Conservation (phyloP, 1,284 basidiomycete species). For the Puccinia novopanici region DNA sequence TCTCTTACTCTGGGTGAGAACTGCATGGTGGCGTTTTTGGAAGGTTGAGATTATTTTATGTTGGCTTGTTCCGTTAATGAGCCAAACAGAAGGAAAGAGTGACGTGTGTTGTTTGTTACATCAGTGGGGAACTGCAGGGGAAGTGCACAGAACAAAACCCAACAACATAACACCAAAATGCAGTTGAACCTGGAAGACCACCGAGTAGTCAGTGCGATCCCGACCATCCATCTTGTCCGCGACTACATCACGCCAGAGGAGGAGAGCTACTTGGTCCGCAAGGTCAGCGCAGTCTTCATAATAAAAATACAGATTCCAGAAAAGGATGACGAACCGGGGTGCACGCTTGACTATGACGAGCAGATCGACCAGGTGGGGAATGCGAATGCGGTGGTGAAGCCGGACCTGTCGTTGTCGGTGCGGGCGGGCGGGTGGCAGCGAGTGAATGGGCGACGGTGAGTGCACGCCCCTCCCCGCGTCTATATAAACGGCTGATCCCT, state of each 20-base stretch:
- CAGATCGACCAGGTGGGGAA: slow-evolving; percentile 40
- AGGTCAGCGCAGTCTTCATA: slow-evolving; percentile 63
- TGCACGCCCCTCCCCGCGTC: neutral
- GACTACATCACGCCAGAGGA: slow-evolving; percentile 78
- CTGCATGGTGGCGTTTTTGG: too few species aligned
- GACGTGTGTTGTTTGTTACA: too few species aligned
- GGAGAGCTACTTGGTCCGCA: slow-evolving; percentile 73
- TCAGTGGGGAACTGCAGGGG: too few species aligned
- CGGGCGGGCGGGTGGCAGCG: slow-evolving; percentile 42
- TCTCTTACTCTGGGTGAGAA: too few species aligned
- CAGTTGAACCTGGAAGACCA: slow-evolving; percentile 10
- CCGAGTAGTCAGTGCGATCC: slow-evolving; percentile 12
- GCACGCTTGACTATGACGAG: neutral
- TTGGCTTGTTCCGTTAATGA: too few species aligned
- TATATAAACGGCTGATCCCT: too few species aligned
- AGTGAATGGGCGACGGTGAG: slow-evolving; percentile 27
- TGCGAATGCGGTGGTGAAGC: slow-evolving; percentile 20
- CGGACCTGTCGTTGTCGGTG: slow-evolving; percentile 11
- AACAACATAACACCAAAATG: too few species aligned
- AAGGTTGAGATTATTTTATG: too few species aligned
- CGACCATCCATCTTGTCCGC: slow-evolving; percentile 63
- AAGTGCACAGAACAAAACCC: too few species aligned
- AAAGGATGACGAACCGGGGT: too few species aligned
- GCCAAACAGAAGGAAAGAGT: too few species aligned
- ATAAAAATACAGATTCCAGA: neutral